Evolutionary conservation across 2,329 filamentous ascomycete genomes (phyloP).

Genomic region (Metarhizium guizhouense): DNA sequence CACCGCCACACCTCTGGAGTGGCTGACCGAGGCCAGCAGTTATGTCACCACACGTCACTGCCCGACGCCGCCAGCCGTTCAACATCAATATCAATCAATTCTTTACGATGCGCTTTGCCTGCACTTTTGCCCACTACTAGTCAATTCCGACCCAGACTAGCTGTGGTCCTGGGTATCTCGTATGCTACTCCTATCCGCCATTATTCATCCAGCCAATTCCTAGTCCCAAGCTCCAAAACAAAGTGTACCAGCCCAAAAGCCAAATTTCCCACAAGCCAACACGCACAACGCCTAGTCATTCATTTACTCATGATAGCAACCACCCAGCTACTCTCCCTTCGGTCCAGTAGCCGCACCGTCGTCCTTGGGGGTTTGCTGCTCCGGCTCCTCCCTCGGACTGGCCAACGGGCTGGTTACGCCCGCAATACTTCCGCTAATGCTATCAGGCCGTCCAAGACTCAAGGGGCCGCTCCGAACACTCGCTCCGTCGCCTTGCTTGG

Average conservation of each 20-base stretch:
- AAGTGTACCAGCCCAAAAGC: background rate
- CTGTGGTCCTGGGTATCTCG: conserved; percentile 9
- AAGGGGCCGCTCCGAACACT: conserved; percentile 71
- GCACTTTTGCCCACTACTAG: background rate
- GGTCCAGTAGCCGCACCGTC: conserved; percentile 18
- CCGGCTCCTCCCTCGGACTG: conserved; percentile 40
- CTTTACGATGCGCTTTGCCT: background rate
- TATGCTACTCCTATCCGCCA: background rate
- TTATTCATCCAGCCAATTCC: background rate
- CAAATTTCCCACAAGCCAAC: background rate
- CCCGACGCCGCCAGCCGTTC: background rate
- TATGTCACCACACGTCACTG: too few relatives aligned
- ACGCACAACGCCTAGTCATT: conserved; percentile 1
- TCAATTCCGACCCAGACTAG: conserved; percentile 2
- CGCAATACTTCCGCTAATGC: conserved; percentile 67
- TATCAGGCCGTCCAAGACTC: conserved; percentile 74
- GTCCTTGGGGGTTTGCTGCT: conserved; percentile 23
- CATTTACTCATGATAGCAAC: conserved; percentile 2
- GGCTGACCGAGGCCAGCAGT: conserved; percentile 9
- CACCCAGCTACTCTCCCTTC: conserved; percentile 9
- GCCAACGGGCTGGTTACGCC: conserved; percentile 53
- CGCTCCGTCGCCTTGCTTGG: conserved; percentile 59
- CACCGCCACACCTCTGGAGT: background rate
- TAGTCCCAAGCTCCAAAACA: background rate
- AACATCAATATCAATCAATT: background rate